Evolutionary conservation across 2,329 filamentous ascomycete species (phyloP).

Genomic region (Chalaropsis ovoidea): DNA sequence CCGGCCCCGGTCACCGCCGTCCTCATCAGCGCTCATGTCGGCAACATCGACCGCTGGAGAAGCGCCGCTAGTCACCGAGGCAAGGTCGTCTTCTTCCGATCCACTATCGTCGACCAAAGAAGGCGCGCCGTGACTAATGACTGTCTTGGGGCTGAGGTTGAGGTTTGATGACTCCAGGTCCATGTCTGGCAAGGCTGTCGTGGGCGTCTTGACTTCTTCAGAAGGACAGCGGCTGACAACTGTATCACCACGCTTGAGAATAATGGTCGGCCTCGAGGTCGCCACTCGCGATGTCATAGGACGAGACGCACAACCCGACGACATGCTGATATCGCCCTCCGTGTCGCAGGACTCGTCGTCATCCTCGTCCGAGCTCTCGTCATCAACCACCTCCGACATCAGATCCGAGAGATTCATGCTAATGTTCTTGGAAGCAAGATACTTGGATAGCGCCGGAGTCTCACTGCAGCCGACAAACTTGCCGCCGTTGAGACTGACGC

Average conservation of each 20-base stretch:
- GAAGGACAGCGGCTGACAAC: conserved; percentile 21
- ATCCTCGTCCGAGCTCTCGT: conserved; percentile 20
- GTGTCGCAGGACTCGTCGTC: conserved; percentile 15
- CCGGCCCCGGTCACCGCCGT: background rate
- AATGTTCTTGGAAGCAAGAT: conserved; percentile 24
- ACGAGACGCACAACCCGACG: conserved; percentile 4
- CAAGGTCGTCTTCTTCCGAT: conserved; percentile 53
- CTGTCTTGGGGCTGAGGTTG: conserved; percentile 58
- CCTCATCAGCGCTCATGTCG: conserved; percentile 23
- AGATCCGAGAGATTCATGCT: conserved; percentile 21
- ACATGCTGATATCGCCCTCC: conserved; percentile 15
- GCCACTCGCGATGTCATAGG: background rate
- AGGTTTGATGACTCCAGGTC: conserved; percentile 42
- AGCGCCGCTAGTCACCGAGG: conserved; percentile 21
- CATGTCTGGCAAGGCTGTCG: conserved; percentile 32
- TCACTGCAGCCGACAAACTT: conserved; percentile 25
- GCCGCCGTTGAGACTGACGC: conserved; percentile 8
- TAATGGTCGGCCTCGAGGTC: conserved; percentile 20
- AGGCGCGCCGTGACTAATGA: conserved; percentile 65
- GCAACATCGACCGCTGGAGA: conserved; percentile 24
- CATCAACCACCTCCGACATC: conserved; percentile 18
- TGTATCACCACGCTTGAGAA: conserved; percentile 22
- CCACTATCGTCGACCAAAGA: conserved; percentile 73
- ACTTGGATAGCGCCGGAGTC: conserved; percentile 23
- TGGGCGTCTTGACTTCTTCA: conserved; percentile 23